Conservation (phyloP, 2,329 filamentous ascomycete species). For the Claviceps pazoutovae region DNA sequence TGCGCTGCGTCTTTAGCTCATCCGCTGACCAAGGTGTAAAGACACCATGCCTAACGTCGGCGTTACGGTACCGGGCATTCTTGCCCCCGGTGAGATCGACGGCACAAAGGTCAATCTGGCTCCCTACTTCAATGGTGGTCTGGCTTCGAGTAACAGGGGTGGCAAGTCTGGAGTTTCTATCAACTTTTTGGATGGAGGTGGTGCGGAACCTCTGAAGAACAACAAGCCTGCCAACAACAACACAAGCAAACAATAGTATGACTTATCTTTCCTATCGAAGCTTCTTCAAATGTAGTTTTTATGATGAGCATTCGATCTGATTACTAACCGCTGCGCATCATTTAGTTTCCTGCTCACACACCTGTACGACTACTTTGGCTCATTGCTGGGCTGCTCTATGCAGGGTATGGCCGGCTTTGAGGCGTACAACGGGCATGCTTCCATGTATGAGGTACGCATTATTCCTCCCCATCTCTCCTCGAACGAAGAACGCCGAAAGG, state of each 20-base stretch:
- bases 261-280: neutral
- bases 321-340: neutral
- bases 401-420: constrained; percentile 36
- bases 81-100: constrained; percentile 34
- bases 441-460: constrained; percentile 25
- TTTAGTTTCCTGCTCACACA: constrained; percentile 42
- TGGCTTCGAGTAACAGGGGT: constrained; percentile 39
- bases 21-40: constrained; percentile 8
- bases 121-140: constrained; percentile 43
- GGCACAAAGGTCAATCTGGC: constrained; percentile 39
- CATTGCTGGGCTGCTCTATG: constrained; percentile 39
- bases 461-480: no score
- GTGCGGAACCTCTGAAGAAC: constrained; percentile 37
- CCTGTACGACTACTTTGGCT: constrained; percentile 47
- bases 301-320: neutral
- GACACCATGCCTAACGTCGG: constrained; percentile 39
- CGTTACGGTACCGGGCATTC: constrained; percentile 41
- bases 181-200: constrained; percentile 50
- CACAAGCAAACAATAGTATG: constrained; percentile 29
- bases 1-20: no score
- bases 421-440: constrained; percentile 30
- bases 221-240: constrained; percentile 39
- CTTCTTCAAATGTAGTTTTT: no score
- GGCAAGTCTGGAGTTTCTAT: constrained; percentile 29
- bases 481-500: neutral